Evolutionary conservation across 345 rosid genomes (phyloP).

Genomic region (Balakata baccata): DNA sequence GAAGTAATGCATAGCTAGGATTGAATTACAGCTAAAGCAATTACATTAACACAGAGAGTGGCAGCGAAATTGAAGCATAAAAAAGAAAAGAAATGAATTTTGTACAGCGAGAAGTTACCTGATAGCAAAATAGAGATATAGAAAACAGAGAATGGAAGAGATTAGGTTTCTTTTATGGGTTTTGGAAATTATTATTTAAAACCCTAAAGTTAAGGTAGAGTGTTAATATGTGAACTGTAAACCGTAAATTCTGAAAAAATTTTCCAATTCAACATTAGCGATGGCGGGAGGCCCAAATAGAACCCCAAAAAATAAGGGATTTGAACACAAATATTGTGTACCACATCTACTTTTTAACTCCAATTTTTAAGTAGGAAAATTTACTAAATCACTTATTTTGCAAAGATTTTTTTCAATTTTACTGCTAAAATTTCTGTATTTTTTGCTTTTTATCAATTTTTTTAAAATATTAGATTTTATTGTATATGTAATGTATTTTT

Average conservation of each 20-base stretch:
- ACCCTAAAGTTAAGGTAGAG: slow-evolving; percentile 8
- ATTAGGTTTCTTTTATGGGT: neutral
- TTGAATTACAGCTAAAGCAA: neutral
- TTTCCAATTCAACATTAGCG: neutral
- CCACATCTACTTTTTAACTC: too few relatives aligned
- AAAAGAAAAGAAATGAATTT: neutral
- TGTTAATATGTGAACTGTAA: neutral
- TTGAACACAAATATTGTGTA: too few relatives aligned
- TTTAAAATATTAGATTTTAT: too few relatives aligned
- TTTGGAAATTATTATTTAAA: neutral
- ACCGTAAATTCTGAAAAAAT: neutral
- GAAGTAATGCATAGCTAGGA: neutral
- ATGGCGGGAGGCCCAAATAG: neutral
- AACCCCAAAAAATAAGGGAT: too few relatives aligned
- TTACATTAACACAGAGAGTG: neutral
- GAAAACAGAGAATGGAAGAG: neutral
- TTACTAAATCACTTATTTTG: too few relatives aligned
- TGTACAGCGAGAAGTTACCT: neutral
- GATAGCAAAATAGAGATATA: neutral
- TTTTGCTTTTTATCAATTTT: too few relatives aligned
- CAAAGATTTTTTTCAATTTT: too few relatives aligned
- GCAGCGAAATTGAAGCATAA: neutral
- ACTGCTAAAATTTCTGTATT: too few relatives aligned
- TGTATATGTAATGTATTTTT: too few relatives aligned
- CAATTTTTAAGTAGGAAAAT: too few relatives aligned